Evolutionary conservation across 2,329 filamentous ascomycete species (phyloP), one percentile per base, ranked within the genome.

Genomic region (Coniochaeta ligniaria): DNA sequence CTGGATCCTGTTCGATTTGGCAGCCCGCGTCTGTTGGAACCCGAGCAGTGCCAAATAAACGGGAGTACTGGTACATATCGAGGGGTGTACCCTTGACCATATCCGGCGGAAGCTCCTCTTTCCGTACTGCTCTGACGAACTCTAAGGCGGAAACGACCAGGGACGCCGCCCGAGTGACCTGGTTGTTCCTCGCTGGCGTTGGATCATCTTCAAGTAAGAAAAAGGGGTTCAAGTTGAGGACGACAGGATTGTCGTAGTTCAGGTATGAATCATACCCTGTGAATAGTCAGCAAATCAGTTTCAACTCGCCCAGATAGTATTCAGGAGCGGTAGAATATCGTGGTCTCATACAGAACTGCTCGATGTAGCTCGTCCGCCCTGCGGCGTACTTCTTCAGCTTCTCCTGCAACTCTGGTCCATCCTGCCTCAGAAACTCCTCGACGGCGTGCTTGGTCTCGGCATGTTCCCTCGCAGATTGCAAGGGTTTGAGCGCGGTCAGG

Each of bases 21-120:
- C 95, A 99, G 6, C 95, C 95, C 71, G 95, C 88, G 33, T 96
- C 91, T 0, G 94, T 98, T 0, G 95, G 95, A 9, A 99, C 91
- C 66, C 95, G 86, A 54, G 95, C 93, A 1, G 95, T 98, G 58
- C 95, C 95, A 69, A 99, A 99, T 31, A 99, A 80, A 20, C 94
- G 85, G 0, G 94, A 96, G 76, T 96, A 98, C 73, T 99, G 95
- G 73, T 97, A 96, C 95, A 99, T 99, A 80, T 92, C 95, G 20
- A 99, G 81, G 0, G 95, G 92, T 24, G 86, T 88, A 22, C 91
- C 92, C 67, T 88, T 89, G 63, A 97, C 76, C 1, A 83, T 92
- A 74, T 99, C 95, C 0, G 95, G 93, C 1, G 92, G 90, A 9
- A 99, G 81, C 71, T 99, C 95, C 73, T 98, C 95, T 67, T 90